Conservation (phyloP, 306 rosid species). For the Glycine soja region DNA sequence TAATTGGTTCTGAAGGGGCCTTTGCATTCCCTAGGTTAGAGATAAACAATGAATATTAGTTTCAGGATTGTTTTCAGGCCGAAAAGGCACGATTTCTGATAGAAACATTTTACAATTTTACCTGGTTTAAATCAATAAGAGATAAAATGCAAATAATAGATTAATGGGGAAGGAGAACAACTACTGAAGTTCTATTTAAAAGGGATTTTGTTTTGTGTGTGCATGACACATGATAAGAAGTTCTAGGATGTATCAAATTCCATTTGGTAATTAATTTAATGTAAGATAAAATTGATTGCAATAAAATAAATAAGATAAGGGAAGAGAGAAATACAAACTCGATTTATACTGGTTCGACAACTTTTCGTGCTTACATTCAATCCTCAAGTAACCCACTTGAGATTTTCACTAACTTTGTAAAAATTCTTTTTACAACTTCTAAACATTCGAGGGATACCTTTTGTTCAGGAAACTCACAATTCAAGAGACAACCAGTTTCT, state of each 20-base stretch:
- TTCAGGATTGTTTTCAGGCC: slow-evolving; percentile 19
- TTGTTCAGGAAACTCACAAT: too few relatives aligned
- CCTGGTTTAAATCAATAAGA: slow-evolving; percentile 2
- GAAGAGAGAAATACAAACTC: too few relatives aligned
- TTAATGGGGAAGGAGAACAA: slow-evolving; percentile 15
- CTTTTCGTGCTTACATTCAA: too few relatives aligned
- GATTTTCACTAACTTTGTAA: too few relatives aligned
- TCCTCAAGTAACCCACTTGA: too few relatives aligned
- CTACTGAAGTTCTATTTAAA: neutral
- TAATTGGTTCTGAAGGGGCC: neutral
- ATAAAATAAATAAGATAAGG: too few relatives aligned
- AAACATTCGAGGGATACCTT: too few relatives aligned
- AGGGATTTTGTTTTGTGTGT: neutral
- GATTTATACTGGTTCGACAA: too few relatives aligned
- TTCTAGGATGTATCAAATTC: neutral
- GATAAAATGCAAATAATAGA: slow-evolving; percentile 8
- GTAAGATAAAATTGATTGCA: too few relatives aligned
- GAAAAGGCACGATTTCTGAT: slow-evolving; percentile 6
- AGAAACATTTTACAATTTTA: slow-evolving; percentile 19
- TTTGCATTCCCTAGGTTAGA: neutral
- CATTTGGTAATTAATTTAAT: too few relatives aligned
- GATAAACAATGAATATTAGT: slow-evolving; percentile 5
- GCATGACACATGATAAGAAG: neutral
- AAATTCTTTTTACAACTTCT: too few relatives aligned
- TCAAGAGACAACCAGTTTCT: too few relatives aligned